These are phyloP conservation scores for Camellia granthamiana DNA, from an alignment of 148 eudicot species.

Conservation along the genomic window DNA sequence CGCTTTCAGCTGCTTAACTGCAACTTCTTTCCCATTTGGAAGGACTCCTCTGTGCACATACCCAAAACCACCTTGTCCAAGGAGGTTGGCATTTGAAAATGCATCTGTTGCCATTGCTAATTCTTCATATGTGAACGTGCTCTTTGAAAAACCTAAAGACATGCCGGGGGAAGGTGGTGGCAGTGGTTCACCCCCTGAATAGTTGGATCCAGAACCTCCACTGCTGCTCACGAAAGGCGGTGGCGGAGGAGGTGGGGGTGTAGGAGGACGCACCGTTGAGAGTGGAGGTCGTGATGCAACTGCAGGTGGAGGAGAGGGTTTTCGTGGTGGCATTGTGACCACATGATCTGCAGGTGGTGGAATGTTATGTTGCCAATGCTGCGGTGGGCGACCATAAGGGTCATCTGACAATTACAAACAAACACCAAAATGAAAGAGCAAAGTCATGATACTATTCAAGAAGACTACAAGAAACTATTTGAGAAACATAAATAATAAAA, in stretches of 20 bases:
- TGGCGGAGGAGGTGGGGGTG: conserved; percentile 40
- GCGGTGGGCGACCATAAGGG: conserved; percentile 53
- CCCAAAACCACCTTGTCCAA: conserved; percentile 99
- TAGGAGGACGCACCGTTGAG: conserved; percentile 41
- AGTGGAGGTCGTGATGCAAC: conserved; percentile 57
- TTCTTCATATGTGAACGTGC: conserved; percentile 82
- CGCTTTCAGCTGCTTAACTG: conserved; percentile 83
- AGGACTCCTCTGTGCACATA: conserved; percentile 89
- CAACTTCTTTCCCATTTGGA: conserved; percentile 95
- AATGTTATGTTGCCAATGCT: conserved; percentile 79
- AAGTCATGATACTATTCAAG: background rate
- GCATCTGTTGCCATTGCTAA: conserved; percentile 86
- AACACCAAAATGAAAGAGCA: conserved; percentile 5
- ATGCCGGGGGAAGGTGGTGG: conserved; percentile 86
- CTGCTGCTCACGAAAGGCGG: conserved; percentile 63
- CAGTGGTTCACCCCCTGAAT: conserved; percentile 58
- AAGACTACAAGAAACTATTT: background rate
- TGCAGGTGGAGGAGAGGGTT: conserved; percentile 55
- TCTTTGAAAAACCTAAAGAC: conserved; percentile 68
- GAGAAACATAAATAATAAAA: background rate
- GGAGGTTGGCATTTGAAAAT: conserved; percentile 76
- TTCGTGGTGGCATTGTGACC: conserved; percentile 38
- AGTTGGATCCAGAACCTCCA: conserved; percentile 79
- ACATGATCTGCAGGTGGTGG: conserved; percentile 67
- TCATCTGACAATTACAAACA: conserved; percentile 48